phyloP scores from a whole-genome alignment of 1,284 basidiomycete species.

The Stygiomarasmius scandens region DNA sequence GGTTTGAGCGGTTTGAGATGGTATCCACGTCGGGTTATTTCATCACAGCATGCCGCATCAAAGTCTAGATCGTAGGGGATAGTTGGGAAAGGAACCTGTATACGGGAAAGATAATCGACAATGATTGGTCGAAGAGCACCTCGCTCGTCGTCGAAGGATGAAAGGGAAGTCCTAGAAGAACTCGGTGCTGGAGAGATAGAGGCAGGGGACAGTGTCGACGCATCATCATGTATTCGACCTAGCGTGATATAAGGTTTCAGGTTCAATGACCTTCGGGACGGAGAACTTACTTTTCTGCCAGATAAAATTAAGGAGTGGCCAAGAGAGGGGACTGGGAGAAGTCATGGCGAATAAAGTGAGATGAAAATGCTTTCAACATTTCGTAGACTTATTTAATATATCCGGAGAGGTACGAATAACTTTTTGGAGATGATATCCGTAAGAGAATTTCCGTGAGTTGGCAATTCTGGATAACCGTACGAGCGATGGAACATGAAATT shows the following conservation, averaged over 20 bases:
- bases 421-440: too few relatives aligned
- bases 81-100: not conserved
- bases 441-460: too few relatives aligned
- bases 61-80: not conserved
- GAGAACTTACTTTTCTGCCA: not conserved
- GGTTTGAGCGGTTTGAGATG: not conserved
- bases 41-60: not conserved
- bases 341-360: not conserved
- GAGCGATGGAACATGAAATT: too few relatives aligned
- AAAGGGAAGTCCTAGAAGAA: not conserved
- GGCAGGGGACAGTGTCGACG: not conserved
- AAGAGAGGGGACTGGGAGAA: not conserved
- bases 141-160: not conserved
- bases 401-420: too few relatives aligned
- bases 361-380: too few relatives aligned
- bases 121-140: not conserved
- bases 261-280: not conserved
- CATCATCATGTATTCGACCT: not conserved
- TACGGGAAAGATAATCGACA: not conserved
- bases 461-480: too few relatives aligned
- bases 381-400: too few relatives aligned
- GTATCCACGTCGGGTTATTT: constrained; percentile 5
- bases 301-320: not conserved
- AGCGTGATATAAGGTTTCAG: too few relatives aligned
- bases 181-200: not conserved